Base-by-base conservation (phyloP, 2,329 filamentous ascomycete genomes). In the Didymella exigua region DNA sequence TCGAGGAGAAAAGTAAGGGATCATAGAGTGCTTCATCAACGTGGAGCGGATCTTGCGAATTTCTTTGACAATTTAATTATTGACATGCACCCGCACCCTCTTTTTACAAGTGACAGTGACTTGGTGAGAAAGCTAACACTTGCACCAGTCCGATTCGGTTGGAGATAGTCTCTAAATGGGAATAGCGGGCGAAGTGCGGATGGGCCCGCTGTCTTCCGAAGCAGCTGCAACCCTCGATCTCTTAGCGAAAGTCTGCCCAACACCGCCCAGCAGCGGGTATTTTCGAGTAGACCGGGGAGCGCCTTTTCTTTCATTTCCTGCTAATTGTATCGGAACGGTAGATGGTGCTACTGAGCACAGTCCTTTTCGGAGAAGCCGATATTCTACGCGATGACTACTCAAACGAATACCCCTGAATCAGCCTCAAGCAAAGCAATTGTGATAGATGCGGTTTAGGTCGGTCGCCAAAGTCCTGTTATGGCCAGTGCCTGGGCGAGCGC, bases 1-100 rank as follows among this genome's bases (percentile, higher is more conserved):
- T 55, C 18, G 52, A 55, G 11, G 49, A 55, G 29, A 45, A 49
- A 4, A 47, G 27, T 5, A 55, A 55, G 18, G 41, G 40, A 1
- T 36, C 30, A 9, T 49, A 37, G 19, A 11, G 9, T 19, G 6
- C 13, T 30, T 5, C 13, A 10, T 30, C 5, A 30, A 26, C 9
- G 24, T 5, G 24, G 24, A 26, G 24, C 24, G 5, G 24, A 26
- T 5, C 24, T 26, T 9, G 9, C 24, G 24, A 5, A 26, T 26
- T 26, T 26, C 5, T 26, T 26, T 5, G 24, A 26, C 5, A 9
- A 26, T 5, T n/a, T n/a, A n/a, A n/a, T n/a, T n/a, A n/a, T 26
- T 26, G 24, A 26, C 24, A 26, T 26, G 24, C n/a, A n/a, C n/a
- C n/a, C n/a, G n/a, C n/a, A n/a, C n/a, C n/a, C n/a, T n/a, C n/a